These are phyloP conservation scores for Teunomyces stri DNA, from an alignment of 805 yeast genomes.

Conservation along the genomic window DNA sequence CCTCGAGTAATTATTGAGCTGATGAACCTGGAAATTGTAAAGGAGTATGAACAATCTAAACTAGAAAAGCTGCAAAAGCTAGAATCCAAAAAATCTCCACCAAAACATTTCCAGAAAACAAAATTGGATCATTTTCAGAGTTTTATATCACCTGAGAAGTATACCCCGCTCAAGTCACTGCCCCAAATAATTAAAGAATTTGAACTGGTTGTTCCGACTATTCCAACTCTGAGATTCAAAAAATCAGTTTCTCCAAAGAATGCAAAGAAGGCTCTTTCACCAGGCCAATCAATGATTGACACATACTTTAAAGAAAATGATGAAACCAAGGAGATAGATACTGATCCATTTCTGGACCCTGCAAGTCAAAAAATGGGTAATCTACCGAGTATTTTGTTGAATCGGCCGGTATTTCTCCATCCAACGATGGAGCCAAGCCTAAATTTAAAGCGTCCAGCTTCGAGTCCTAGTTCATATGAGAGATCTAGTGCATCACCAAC, in stretches of 20 bases:
- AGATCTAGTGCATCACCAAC: not conserved
- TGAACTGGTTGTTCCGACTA: not conserved
- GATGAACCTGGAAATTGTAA: slow-evolving; percentile 14
- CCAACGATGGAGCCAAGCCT: not conserved
- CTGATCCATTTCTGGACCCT: slow-evolving; percentile 3
- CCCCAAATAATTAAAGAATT: not conserved
- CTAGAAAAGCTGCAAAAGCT: slow-evolving; percentile 15
- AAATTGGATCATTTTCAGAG: slow-evolving; percentile 22
- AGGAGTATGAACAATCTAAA: slow-evolving; percentile 7
- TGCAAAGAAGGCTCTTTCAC: not conserved
- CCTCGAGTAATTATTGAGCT: slow-evolving; percentile 18
- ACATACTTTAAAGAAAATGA: not conserved
- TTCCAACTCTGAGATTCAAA: not conserved
- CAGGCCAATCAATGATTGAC: slow-evolving; percentile 3
- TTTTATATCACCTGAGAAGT: slow-evolving; percentile 8
- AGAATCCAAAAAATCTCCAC: slow-evolving; percentile 6
- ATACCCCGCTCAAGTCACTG: not conserved
- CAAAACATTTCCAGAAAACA: slow-evolving; percentile 17
- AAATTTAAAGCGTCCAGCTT: not conserved
- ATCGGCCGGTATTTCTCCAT: not conserved
- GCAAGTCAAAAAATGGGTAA: not conserved
- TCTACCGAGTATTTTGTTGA: not conserved
- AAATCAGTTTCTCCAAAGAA: not conserved
- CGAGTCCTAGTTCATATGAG: not conserved
- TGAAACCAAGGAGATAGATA: slow-evolving; percentile 2